These are phyloP conservation scores for Gonapodya prolifera DNA, from an alignment of 192 early-diverging fungal genomes.

Conservation along the genomic window DNA sequence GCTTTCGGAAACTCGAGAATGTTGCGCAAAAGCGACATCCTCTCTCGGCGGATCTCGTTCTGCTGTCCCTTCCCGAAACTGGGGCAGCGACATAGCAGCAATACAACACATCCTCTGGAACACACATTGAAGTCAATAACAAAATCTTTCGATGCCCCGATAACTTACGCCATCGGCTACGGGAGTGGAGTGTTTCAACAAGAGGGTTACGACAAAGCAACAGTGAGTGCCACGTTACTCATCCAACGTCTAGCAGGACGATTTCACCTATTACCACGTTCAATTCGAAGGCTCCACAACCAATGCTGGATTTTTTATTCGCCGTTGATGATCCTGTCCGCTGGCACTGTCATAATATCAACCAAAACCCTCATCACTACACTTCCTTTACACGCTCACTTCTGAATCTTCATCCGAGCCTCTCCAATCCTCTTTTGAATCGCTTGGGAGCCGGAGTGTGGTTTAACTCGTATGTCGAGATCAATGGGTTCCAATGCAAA, in stretches of 20 bases:
- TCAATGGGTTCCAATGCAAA: conserved; percentile 79
- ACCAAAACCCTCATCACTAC: conserved; percentile 86
- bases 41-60: no score
- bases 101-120: no score
- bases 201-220: conserved; percentile 50
- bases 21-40: no score
- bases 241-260: neutral
- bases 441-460: conserved; percentile 81
- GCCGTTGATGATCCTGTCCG: conserved; percentile 88
- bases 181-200: conserved; percentile 92
- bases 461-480: conserved; percentile 84
- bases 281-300: conserved; percentile 31
- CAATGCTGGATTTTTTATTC: conserved; percentile 94
- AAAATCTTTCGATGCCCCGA: conserved; percentile 11
- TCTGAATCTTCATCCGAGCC: neutral
- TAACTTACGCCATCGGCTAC: conserved; percentile 84
- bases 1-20: no score
- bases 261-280: neutral
- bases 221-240: neutral
- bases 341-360: conserved; percentile 94
- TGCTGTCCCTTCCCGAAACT: no score
- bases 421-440: conserved; percentile 48
- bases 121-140: neutral
- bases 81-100: no score
- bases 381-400: conserved; percentile 22